Conservation (phyloP, 176 grass and related monocot species). For the Eragrostis curvula region DNA sequence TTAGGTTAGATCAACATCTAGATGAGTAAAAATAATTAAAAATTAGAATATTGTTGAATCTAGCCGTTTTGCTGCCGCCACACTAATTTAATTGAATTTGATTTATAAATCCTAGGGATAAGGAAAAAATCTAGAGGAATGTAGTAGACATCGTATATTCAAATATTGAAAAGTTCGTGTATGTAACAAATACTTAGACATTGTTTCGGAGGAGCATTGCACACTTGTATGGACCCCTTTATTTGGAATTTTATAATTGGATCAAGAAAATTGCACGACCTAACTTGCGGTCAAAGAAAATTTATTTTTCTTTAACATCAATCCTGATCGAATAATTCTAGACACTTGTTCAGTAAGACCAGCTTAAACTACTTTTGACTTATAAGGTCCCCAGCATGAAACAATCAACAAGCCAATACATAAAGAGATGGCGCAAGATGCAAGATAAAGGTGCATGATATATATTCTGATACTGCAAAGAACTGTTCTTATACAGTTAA, state of each 20-base stretch:
- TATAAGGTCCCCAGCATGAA: neutral
- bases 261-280: neutral
- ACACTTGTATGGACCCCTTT: neutral
- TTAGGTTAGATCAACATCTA: no score
- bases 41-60: no score
- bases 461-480: constrained; percentile 22
- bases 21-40: no score
- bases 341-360: neutral
- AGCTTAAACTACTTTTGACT: constrained; percentile 17
- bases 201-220: neutral
- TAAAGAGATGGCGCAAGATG: constrained; percentile 20
- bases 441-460: neutral
- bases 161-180: neutral
- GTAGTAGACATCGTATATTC: neutral
- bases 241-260: neutral
- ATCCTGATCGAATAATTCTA: neutral
- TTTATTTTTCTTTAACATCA: neutral
- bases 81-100: no score
- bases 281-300: neutral
- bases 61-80: no score
- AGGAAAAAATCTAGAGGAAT: neutral
- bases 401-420: constrained; percentile 7
- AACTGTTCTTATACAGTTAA: neutral
- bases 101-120: no score
- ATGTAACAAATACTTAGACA: neutral